A percentile compares a stretch with the other conserved stretches of the same genome.
Evolutionary conservation across 1,284 basidiomycete genomes (phyloP).

Genomic region (Ceratobasidium sp.): DNA sequence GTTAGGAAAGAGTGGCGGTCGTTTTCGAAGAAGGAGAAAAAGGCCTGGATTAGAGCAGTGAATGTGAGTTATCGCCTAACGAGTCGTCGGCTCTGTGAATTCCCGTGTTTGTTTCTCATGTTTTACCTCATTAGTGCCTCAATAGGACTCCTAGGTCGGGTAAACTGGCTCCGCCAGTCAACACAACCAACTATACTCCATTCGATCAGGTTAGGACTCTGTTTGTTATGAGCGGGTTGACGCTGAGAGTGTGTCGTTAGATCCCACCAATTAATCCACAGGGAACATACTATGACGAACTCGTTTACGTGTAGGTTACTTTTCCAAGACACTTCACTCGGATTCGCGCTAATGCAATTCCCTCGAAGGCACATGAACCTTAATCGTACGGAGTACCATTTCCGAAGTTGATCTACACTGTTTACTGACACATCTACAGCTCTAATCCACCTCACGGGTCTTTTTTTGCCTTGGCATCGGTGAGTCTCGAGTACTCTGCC

Average conservation of each 20-base stretch:
- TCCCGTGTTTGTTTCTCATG: neutral
- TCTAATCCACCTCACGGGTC: slow-evolving; percentile 7
- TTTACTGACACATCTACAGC: neutral
- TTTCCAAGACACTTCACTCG: neutral
- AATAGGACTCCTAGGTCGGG: slow-evolving; percentile 11
- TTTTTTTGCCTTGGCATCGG: slow-evolving; percentile 21
- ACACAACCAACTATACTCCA: neutral
- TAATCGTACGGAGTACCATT: neutral
- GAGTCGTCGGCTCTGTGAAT: neutral
- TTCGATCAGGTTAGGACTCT: slow-evolving; percentile 2
- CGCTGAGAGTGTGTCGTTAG: neutral
- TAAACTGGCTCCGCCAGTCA: slow-evolving; percentile 13
- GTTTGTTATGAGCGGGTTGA: no score
- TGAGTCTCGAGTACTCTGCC: neutral
- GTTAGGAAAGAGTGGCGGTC: slow-evolving; percentile 43
- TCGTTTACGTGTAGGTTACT: slow-evolving; percentile 1
- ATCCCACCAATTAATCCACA: neutral
- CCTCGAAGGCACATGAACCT: slow-evolving; percentile 6
- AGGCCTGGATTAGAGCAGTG: slow-evolving; percentile 41
- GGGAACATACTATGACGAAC: slow-evolving; percentile 8
- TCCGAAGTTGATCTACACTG: no score
- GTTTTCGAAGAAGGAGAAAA: slow-evolving; percentile 18
- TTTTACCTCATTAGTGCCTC: slow-evolving; percentile 20
- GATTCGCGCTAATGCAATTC: neutral
- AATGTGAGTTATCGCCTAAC: slow-evolving; percentile 18